A percentile compares a stretch with the other conserved stretches of the same genome.
phyloP scores from a whole-genome alignment of 2,329 filamentous ascomycete species.

The Macrophomina phaseolina region DNA sequence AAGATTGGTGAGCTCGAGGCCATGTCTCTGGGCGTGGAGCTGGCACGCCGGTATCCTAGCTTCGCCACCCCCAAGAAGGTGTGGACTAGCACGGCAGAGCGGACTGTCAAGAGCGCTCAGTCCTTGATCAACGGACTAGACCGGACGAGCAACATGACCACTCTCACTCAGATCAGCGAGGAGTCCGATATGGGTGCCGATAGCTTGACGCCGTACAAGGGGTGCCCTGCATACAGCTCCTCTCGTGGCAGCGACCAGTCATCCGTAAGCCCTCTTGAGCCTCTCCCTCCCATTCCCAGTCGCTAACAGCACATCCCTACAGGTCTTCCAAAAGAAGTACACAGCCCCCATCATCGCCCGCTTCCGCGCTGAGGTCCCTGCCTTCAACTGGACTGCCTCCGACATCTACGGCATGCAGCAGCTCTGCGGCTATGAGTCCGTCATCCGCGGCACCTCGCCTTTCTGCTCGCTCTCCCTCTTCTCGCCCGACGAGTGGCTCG shows the following conservation, averaged over 20 bases:
- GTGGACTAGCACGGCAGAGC: constrained; percentile 68
- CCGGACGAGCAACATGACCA: constrained; percentile 58
- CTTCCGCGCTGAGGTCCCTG: constrained; percentile 58
- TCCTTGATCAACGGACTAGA: constrained; percentile 65
- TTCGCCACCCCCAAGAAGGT: constrained; percentile 60
- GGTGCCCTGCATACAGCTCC: constrained; percentile 67
- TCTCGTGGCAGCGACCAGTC: constrained; percentile 63
- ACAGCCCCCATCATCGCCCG: constrained; percentile 66
- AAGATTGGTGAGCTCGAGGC: constrained; percentile 66
- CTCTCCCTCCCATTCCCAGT: background rate
- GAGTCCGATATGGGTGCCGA: constrained; percentile 64
- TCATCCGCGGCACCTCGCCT: constrained; percentile 65
- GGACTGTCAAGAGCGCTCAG: constrained; percentile 64
- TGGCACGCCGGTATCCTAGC: constrained; percentile 64
- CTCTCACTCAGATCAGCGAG: constrained; percentile 63
- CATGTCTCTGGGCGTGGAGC: constrained; percentile 62
- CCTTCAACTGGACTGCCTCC: constrained; percentile 67
- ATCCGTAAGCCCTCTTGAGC: constrained; percentile 34
- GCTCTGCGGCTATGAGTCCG: constrained; percentile 69
- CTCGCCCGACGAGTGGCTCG: constrained; percentile 67
- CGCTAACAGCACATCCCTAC: constrained; percentile 3
- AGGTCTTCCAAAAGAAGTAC: constrained; percentile 60
- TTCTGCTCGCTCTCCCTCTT: constrained; percentile 68
- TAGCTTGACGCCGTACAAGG: constrained; percentile 67
- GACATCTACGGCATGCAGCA: constrained; percentile 72